Conservation (phyloP, 2,329 filamentous ascomycete genomes). For the Trichoderma hamatum region DNA sequence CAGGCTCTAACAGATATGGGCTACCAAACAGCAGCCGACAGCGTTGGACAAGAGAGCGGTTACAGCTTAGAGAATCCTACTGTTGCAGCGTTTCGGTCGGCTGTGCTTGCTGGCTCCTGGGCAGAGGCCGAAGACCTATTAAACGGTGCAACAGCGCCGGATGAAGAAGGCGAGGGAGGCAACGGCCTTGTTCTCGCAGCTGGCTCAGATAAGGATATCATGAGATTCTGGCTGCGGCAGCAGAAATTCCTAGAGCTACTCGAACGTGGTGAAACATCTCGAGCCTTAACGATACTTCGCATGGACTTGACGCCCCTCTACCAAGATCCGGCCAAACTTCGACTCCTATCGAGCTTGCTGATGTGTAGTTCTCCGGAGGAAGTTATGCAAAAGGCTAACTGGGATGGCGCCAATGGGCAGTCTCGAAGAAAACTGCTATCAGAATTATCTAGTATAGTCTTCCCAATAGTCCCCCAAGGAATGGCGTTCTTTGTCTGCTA, state of each 20-base stretch:
- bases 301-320: conserved; percentile 85
- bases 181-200: conserved; percentile 74
- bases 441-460: conserved; percentile 74
- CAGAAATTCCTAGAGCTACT: conserved; percentile 95
- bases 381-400: conserved; percentile 73
- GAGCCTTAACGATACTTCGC: conserved; percentile 80
- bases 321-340: conserved; percentile 74
- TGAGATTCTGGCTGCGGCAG: conserved; percentile 86
- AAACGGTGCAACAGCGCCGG: conserved; percentile 54
- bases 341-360: conserved; percentile 83
- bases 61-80: conserved; percentile 83
- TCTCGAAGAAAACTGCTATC: conserved; percentile 77
- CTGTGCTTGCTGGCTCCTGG: conserved; percentile 83
- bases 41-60: conserved; percentile 78
- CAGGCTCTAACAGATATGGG: conserved; percentile 89
- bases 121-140: conserved; percentile 80
- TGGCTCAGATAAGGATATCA: conserved; percentile 73
- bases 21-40: conserved; percentile 75
- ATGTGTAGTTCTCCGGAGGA: conserved; percentile 85
- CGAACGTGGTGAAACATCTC: conserved; percentile 71
- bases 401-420: conserved; percentile 78
- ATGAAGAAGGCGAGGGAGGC: conserved; percentile 39
- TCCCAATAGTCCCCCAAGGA: background rate
- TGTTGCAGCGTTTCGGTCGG: conserved; percentile 81
- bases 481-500: conserved; percentile 22